Evolutionary conservation across 2,329 filamentous ascomycete species (phyloP).

Genomic region (Tolypocladium endophyticum): DNA sequence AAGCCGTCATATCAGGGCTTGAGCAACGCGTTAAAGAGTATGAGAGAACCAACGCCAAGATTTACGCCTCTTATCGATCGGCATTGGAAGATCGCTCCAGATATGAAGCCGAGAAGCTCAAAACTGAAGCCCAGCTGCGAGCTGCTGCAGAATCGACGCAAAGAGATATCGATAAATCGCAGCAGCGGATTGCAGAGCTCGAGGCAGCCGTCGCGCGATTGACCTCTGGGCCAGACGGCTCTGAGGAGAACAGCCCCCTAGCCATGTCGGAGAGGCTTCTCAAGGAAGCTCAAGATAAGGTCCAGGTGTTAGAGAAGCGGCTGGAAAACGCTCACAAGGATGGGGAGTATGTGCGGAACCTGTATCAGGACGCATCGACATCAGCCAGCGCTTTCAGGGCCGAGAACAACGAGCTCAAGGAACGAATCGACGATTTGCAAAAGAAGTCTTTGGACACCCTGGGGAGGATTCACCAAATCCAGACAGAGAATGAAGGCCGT

Average conservation of each 20-base stretch:
- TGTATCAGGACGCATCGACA: conserved; percentile 49
- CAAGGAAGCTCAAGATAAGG: conserved; percentile 24
- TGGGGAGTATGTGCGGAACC: conserved; percentile 43
- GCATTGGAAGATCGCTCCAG: conserved; percentile 39
- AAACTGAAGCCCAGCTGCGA: conserved; percentile 21
- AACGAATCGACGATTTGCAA: conserved; percentile 27
- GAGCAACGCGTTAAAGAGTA: conserved; percentile 36
- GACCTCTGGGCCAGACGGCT: conserved; percentile 11
- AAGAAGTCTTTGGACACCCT: conserved; percentile 34
- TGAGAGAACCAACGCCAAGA: conserved; percentile 29
- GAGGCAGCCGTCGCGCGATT: conserved; percentile 20
- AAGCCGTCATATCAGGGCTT: conserved; percentile 30
- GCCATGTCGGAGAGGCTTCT: conserved; percentile 20
- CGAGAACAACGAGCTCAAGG: conserved; percentile 36
- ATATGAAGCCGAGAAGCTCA: conserved; percentile 35
- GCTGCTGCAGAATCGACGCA: conserved; percentile 14
- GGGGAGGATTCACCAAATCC: conserved; percentile 34
- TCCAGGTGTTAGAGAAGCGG: conserved; percentile 29
- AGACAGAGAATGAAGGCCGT: conserved; percentile 24
- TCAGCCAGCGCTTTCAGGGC: conserved; percentile 30
- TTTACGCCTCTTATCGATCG: conserved; percentile 36
- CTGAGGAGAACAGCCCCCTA: conserved; percentile 14
- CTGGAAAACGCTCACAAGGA: conserved; percentile 33
- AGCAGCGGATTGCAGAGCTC: conserved; percentile 25
- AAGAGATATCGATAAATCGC: conserved; percentile 25